These are phyloP conservation scores for Hypoxylon intermedium DNA, from an alignment of 495 filamentous ascomycete species.

Conservation along the genomic window DNA sequence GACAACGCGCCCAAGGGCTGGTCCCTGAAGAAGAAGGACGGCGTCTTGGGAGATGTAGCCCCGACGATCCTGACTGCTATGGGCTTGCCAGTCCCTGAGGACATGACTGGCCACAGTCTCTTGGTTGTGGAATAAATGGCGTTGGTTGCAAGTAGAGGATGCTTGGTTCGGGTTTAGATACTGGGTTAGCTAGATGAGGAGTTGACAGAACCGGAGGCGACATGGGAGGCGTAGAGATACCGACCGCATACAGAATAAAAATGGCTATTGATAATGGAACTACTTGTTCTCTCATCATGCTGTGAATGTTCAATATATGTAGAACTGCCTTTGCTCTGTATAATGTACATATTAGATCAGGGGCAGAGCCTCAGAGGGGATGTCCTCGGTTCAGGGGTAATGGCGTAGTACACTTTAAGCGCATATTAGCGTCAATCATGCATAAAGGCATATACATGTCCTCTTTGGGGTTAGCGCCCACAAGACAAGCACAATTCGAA, in stretches of 20 bases:
- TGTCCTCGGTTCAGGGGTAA: not conserved
- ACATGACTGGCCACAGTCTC: conserved; percentile 89
- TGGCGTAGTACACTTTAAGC: not conserved
- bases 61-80: conserved; percentile 89
- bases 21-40: conserved; percentile 79
- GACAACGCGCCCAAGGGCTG: conserved; percentile 91
- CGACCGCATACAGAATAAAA: conserved; percentile 29
- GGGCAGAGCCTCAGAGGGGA: too few species aligned
- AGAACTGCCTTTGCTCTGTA: too few species aligned
- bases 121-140: conserved; percentile 69
- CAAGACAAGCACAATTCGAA: conserved; percentile 42
- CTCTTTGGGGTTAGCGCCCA: conserved; percentile 23
- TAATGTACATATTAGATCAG: too few species aligned
- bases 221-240: conserved; percentile 35
- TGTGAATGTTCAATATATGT: too few species aligned
- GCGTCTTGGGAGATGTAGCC: conserved; percentile 94
- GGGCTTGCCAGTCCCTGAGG: conserved; percentile 86
- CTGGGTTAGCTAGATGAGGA: conserved; percentile 17
- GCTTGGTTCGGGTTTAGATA: not conserved
- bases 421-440: not conserved
- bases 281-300: too few species aligned
- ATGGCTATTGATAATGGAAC: conserved; percentile 23
- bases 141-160: conserved; percentile 7
- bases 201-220: conserved; percentile 29
- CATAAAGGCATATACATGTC: conserved; percentile 1